These are phyloP conservation scores for Erodium moschatum DNA, from an alignment of 441 rosid genomes.

Conservation along the genomic window DNA sequence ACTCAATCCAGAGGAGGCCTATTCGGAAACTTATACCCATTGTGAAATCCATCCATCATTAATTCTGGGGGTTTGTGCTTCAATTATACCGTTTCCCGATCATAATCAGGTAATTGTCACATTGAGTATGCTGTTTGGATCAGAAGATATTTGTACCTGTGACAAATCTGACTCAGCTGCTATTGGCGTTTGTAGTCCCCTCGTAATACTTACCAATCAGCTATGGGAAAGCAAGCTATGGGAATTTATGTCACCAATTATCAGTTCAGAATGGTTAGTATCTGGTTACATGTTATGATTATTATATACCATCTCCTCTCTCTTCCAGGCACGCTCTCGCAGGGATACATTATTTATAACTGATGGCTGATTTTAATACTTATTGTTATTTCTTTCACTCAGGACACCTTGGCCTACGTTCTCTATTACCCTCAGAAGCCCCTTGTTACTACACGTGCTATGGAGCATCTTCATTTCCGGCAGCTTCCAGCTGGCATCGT, in stretches of 20 bases:
- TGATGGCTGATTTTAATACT: not conserved
- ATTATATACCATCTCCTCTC: not conserved
- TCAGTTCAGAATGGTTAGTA: constrained; percentile 83
- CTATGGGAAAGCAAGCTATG: constrained; percentile 99
- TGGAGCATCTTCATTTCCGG: constrained; percentile 99
- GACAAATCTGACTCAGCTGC: constrained; percentile 11
- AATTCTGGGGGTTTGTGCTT: constrained; percentile 93
- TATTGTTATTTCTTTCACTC: constrained; percentile 19
- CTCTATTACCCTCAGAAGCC: constrained; percentile 97
- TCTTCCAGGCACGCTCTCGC: not conserved
- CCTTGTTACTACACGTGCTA: constrained; percentile 93
- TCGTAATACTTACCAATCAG: constrained; percentile 98
- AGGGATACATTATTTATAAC: not conserved
- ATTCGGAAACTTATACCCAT: constrained; percentile 80
- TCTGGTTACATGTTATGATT: constrained; percentile 12
- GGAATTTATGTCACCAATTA: constrained; percentile 96
- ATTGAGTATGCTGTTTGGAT: constrained; percentile 7
- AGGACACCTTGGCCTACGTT: constrained; percentile 97
- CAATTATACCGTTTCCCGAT: constrained; percentile 97
- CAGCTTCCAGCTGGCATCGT: constrained; percentile 99
- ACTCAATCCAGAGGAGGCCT: constrained; percentile 64
- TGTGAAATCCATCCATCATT: constrained; percentile 98
- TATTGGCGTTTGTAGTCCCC: constrained; percentile 58
- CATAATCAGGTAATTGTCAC: constrained; percentile 69
- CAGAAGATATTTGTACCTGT: not conserved